Percentiles rank a stretch among this genome's conserved stretches.
These are phyloP conservation scores for Juglanconis juglandina DNA, from an alignment of 2,329 filamentous ascomycete species.

Conservation along the genomic window DNA sequence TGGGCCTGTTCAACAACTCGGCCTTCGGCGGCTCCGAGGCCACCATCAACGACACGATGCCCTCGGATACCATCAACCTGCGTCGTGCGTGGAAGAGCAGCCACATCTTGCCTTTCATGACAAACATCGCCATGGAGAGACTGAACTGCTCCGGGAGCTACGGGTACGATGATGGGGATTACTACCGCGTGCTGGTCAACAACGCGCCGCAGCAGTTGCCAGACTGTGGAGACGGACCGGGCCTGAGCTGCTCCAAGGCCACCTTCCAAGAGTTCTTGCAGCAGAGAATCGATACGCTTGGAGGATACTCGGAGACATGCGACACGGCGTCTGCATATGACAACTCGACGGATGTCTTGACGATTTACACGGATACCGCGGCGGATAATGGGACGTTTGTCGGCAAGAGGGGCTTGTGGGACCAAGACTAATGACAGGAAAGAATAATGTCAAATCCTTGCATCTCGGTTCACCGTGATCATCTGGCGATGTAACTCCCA, in stretches of 20 bases:
- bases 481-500: too few species aligned
- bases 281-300: slow-evolving; percentile 34
- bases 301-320: slow-evolving; percentile 39
- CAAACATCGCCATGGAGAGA: slow-evolving; percentile 64
- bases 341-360: slow-evolving; percentile 33
- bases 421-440: slow-evolving; percentile 4
- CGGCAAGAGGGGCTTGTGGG: slow-evolving; percentile 23
- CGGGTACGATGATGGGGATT: slow-evolving; percentile 51
- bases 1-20: slow-evolving; percentile 69
- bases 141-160: slow-evolving; percentile 57
- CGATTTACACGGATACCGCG: slow-evolving; percentile 29
- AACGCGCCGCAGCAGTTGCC: slow-evolving; percentile 40
- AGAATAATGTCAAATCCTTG: too few species aligned
- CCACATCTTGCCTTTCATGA: slow-evolving; percentile 61
- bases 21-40: slow-evolving; percentile 48
- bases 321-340: slow-evolving; percentile 27
- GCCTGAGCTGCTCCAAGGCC: slow-evolving; percentile 38
- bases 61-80: slow-evolving; percentile 59
- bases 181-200: slow-evolving; percentile 44
- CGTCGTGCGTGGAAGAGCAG: slow-evolving; percentile 61
- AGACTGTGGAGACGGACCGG: slow-evolving; percentile 41
- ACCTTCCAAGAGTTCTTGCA: slow-evolving; percentile 38
- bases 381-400: slow-evolving; percentile 27
- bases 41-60: slow-evolving; percentile 61
- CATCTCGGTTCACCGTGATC: too few species aligned